Conservation (phyloP, 2,329 filamentous ascomycete species). For the Chaetomium sp. region DNA sequence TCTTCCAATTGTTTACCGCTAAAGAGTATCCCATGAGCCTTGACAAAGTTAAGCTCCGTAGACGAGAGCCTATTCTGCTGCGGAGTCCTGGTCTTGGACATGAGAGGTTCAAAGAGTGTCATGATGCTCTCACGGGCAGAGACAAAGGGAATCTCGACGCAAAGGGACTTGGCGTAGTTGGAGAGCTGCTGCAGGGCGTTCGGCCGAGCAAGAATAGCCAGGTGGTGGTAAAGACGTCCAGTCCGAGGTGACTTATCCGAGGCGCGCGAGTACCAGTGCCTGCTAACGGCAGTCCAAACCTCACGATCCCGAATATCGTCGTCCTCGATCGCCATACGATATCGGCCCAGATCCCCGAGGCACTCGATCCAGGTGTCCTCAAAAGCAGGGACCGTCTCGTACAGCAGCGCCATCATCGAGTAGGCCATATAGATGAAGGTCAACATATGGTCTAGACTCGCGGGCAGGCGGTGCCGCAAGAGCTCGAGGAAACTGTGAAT, state of each 20-base stretch:
- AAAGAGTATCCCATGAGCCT: slow-evolving; percentile 59
- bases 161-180: slow-evolving; percentile 65
- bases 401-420: slow-evolving; percentile 78
- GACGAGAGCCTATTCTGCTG: slow-evolving; percentile 33
- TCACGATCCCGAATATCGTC: slow-evolving; percentile 68
- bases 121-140: slow-evolving; percentile 65
- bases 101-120: slow-evolving; percentile 58
- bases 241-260: slow-evolving; percentile 68
- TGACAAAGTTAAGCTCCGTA: slow-evolving; percentile 57
- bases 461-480: slow-evolving; percentile 65
- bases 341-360: slow-evolving; percentile 76
- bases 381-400: slow-evolving; percentile 78
- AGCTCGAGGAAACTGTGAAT: slow-evolving; percentile 82
- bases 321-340: slow-evolving; percentile 83
- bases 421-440: slow-evolving; percentile 86
- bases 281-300: slow-evolving; percentile 72
- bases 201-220: slow-evolving; percentile 70
- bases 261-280: slow-evolving; percentile 79
- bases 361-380: slow-evolving; percentile 92
- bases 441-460: slow-evolving; percentile 80
- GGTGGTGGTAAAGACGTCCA: slow-evolving; percentile 79
- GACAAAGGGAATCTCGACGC: slow-evolving; percentile 58
- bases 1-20: slow-evolving; percentile 41
- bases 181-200: slow-evolving; percentile 65
- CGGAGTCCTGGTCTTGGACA: slow-evolving; percentile 28